A percentile compares a stretch with the other conserved stretches of the same genome.
Conservation (phyloP, 805 yeast genomes). For the Dipodascus albidus region DNA sequence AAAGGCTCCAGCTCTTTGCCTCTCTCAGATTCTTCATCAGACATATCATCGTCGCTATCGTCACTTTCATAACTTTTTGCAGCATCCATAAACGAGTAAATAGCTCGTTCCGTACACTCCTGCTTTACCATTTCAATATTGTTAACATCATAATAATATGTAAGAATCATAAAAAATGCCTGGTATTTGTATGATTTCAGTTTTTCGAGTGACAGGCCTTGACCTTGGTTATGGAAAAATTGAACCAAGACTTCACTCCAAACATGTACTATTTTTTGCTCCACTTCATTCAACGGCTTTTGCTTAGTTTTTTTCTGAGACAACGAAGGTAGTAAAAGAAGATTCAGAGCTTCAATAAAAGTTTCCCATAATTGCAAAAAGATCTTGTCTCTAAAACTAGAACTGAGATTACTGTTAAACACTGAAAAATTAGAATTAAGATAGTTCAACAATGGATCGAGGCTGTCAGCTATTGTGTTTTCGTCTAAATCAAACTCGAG, state of each 20-base stretch:
- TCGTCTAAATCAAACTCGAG: conserved; percentile 11
- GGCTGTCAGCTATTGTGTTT: conserved; percentile 44
- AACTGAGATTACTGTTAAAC: conserved; percentile 46
- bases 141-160: conserved; percentile 31
- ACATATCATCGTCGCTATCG: not conserved
- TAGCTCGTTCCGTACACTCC: not conserved
- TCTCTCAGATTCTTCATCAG: not conserved
- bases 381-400: conserved; percentile 44
- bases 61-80: not conserved
- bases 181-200: conserved; percentile 56
- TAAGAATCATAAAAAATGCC: conserved; percentile 49
- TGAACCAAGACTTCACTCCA: conserved; percentile 62
- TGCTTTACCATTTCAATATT: not conserved
- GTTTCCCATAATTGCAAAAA: conserved; percentile 76
- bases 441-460: conserved; percentile 64
- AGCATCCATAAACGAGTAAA: not conserved
- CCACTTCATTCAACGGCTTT: conserved; percentile 41
- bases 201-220: conserved; percentile 61
- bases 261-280: conserved; percentile 53
- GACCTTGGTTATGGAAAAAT: conserved; percentile 71
- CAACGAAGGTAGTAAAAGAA: conserved; percentile 61
- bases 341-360: conserved; percentile 57
- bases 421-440: conserved; percentile 56
- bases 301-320: conserved; percentile 27
- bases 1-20: not conserved